Evolutionary conservation across 2,329 filamentous ascomycete species (phyloP).

Genomic region (Didymella lethalis): DNA sequence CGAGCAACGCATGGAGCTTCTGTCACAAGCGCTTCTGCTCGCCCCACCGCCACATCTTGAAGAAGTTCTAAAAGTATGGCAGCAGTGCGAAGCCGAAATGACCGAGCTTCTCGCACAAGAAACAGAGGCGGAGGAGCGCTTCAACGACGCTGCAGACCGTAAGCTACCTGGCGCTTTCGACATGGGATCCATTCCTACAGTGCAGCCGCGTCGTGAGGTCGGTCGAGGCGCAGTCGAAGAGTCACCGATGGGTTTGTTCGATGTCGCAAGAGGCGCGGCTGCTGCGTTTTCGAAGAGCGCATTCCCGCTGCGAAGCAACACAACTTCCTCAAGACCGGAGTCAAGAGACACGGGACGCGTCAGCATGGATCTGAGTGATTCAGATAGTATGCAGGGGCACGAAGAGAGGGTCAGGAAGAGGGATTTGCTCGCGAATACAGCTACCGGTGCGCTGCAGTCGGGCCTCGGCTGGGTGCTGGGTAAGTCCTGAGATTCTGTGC

Average conservation of each 20-base stretch:
- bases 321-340: constrained; percentile 18
- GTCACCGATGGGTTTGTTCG: constrained; percentile 62
- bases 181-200: constrained; percentile 36
- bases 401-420: constrained; percentile 68
- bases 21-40: constrained; percentile 77
- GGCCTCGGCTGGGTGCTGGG: constrained; percentile 72
- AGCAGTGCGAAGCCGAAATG: constrained; percentile 79
- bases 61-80: constrained; percentile 77
- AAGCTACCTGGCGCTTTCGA: constrained; percentile 59
- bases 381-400: constrained; percentile 35
- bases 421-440: constrained; percentile 73
- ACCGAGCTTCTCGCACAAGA: constrained; percentile 72
- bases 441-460: constrained; percentile 67
- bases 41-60: constrained; percentile 74
- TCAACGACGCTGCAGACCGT: constrained; percentile 71
- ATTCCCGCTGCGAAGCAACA: constrained; percentile 52
- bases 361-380: constrained; percentile 49
- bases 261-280: constrained; percentile 60
- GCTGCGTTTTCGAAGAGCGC: constrained; percentile 57
- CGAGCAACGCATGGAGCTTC: constrained; percentile 81
- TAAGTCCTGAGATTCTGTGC: constrained; percentile 31
- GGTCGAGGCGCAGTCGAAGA: constrained; percentile 55
- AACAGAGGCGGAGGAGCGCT: constrained; percentile 71
- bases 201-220: constrained; percentile 54
- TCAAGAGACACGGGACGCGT: constrained; percentile 26